Evolutionary conservation across 148 eudicot genomes (phyloP).

Genomic region (Rhododendron williamsianum): DNA sequence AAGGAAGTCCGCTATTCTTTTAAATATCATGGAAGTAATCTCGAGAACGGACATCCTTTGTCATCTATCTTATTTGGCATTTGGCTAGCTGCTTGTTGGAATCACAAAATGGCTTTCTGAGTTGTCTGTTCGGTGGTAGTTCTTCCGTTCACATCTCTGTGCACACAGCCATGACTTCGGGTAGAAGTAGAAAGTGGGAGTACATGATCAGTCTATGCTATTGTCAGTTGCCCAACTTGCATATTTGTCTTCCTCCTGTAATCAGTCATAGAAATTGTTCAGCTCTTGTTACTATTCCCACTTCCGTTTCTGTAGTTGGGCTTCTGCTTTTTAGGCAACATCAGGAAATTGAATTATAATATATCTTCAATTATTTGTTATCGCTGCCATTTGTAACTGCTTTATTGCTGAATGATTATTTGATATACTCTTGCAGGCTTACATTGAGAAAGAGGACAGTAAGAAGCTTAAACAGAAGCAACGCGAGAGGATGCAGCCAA

Average conservation of each 20-base stretch:
- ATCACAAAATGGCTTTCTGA: not conserved
- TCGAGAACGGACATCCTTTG: not conserved
- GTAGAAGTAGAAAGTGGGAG: not conserved
- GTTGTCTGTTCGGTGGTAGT: not conserved
- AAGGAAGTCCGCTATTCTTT: not conserved
- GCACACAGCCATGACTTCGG: not conserved
- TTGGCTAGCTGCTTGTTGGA: not conserved
- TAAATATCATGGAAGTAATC: not conserved
- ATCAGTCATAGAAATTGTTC: not conserved
- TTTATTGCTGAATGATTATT: not conserved
- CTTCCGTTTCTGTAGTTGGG: not conserved
- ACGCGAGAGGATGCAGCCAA: constrained; percentile 98
- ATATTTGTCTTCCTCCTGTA: no score
- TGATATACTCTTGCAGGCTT: constrained; percentile 46
- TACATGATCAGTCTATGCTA: not conserved
- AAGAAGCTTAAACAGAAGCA: constrained; percentile 98
- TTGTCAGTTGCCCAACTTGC: not conserved
- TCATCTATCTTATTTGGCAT: not conserved
- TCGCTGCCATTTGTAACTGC: not conserved
- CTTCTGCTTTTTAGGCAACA: not conserved
- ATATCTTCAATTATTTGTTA: not conserved
- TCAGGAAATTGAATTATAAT: not conserved
- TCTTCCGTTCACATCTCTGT: not conserved
- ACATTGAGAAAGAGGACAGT: constrained; percentile 91
- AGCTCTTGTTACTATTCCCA: not conserved